Conservation (phyloP, 345 rosid species). For the Balakata baccata region DNA sequence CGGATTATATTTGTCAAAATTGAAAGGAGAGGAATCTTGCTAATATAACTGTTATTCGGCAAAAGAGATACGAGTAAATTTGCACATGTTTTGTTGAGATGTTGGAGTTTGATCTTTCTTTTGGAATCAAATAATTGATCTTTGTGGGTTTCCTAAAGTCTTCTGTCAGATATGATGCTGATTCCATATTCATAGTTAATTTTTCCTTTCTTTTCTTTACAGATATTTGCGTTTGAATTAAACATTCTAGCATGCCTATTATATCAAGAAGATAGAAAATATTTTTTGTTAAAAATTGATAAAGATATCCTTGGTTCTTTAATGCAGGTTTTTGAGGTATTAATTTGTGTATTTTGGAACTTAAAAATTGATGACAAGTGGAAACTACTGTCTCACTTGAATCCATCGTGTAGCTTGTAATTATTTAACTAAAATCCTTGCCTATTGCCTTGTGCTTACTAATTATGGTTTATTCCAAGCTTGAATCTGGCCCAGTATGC, state of each 20-base stretch:
- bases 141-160: neutral
- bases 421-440: neutral
- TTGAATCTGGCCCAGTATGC: neutral
- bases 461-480: neutral
- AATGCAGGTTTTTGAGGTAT: neutral
- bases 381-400: neutral
- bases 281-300: neutral
- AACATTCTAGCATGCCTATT: neutral
- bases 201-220: neutral
- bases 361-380: neutral
- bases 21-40: neutral
- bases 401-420: neutral
- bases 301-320: neutral
- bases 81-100: neutral
- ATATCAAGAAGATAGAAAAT: neutral
- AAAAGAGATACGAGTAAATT: neutral
- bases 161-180: neutral
- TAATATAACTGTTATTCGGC: neutral
- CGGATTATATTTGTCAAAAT: too few relatives aligned
- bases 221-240: neutral
- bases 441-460: neutral
- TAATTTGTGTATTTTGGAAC: neutral
- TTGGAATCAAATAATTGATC: neutral
- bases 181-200: neutral
- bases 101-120: conserved; percentile 7